Conservation (phyloP, 768 basidiomycete species). For the Boletus vermiculosoides region DNA sequence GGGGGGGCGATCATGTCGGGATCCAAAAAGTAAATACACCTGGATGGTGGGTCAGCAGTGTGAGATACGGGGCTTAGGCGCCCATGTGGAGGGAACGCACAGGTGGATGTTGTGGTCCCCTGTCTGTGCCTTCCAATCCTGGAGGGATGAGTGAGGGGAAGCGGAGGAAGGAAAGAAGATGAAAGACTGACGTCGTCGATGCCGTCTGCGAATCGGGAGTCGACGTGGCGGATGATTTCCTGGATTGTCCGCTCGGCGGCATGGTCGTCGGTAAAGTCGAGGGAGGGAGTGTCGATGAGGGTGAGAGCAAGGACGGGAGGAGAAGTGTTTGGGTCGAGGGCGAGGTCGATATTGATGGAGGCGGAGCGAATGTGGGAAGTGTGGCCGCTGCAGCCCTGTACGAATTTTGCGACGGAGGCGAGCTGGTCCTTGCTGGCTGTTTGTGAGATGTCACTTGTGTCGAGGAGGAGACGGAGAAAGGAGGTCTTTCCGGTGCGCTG, state of each 20-base stretch:
- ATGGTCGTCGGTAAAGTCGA: slow-evolving; percentile 69
- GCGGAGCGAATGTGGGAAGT: slow-evolving; percentile 70
- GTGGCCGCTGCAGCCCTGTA: slow-evolving; percentile 69
- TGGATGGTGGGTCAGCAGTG: slow-evolving; percentile 34
- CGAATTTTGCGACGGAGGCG: slow-evolving; percentile 77
- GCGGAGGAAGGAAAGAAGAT: slow-evolving; percentile 17
- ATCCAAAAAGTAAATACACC: slow-evolving; percentile 87
- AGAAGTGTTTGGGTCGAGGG: slow-evolving; percentile 45
- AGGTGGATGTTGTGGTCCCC: slow-evolving; percentile 82
- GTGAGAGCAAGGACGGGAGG: slow-evolving; percentile 58
- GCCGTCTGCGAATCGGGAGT: slow-evolving; percentile 69
- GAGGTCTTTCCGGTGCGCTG: slow-evolving; percentile 84
- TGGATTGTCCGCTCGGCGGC: slow-evolving; percentile 60
- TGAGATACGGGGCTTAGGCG: slow-evolving; percentile 24
- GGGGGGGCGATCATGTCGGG: slow-evolving; percentile 78
- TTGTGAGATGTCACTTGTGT: slow-evolving; percentile 69
- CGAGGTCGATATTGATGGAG: slow-evolving; percentile 69
- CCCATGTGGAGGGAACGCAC: slow-evolving; percentile 45
- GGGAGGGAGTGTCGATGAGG: slow-evolving; percentile 79
- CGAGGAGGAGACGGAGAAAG: slow-evolving; percentile 81
- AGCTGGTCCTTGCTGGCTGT: slow-evolving; percentile 71
- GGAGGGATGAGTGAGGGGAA: slow-evolving; percentile 20
- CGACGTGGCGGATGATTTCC: slow-evolving; percentile 72
- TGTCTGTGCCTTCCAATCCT: slow-evolving; percentile 71
- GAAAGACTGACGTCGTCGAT: slow-evolving; percentile 68